phyloP scores from a whole-genome alignment of 176 grass and related monocot genomes.

The Carex kokanica region DNA sequence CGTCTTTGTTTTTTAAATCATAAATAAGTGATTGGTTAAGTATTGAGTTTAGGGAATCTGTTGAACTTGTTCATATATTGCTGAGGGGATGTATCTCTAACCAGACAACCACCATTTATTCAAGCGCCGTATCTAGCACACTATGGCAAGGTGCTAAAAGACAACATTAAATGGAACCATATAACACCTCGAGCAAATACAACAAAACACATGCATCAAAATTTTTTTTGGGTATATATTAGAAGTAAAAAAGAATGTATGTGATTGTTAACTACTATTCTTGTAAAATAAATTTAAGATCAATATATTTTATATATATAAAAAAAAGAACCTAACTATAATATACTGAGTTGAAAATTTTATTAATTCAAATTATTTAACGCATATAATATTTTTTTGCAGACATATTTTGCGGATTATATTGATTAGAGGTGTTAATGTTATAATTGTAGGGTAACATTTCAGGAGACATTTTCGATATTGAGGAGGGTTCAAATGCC shows the following conservation, averaged over 20 bases:
- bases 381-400: neutral
- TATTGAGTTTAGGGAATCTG: conserved; percentile 7
- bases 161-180: neutral
- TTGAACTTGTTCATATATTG: neutral
- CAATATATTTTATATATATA: neutral
- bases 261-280: neutral
- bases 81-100: conserved; percentile 15
- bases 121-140: neutral
- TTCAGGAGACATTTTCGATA: neutral
- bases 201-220: neutral
- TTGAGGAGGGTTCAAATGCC: too few relatives aligned
- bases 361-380: neutral
- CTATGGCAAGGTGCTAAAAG: conserved; percentile 10
- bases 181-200: neutral
- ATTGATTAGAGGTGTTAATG: neutral
- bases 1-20: neutral
- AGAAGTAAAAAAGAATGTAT: neutral
- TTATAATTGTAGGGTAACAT: neutral
- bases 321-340: neutral
- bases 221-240: neutral
- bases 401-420: neutral
- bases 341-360: neutral
- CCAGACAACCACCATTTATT: conserved; percentile 13
- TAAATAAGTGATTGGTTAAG: neutral
- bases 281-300: neutral